Evolutionary conservation across 176 grass and related monocot genomes (phyloP), one percentile per base, ranked within the genome.

Genomic region (Melocanna baccifera): DNA sequence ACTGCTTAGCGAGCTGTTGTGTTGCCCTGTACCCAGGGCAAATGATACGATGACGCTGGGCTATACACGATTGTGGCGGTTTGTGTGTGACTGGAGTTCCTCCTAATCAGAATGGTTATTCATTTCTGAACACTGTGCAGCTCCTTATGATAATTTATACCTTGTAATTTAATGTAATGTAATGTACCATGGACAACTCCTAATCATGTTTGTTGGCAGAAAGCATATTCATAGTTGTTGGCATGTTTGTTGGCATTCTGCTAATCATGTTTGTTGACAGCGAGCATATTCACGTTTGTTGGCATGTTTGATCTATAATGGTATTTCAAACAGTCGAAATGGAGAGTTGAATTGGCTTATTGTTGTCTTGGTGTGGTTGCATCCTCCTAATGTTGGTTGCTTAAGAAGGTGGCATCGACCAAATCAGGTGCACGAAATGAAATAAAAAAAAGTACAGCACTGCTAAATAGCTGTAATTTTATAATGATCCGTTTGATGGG

Each of bases 311-410:
- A 30, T 28, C 32, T 22, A 65, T 58, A 29, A 2, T 69, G 43
- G 11, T 9, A 53, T 84, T 82, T 71, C 34, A 64, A 61, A 46
- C n/a, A n/a, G 69, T 2, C 43, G 72, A 45, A 55, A 84, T 68
- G 46, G 56, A 71, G 78, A 77, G 4, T 3, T 67, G 73, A 67
- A 41, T 78, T 87, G 65, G 40, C 74, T 34, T 41, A 73, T 83
- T 68, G 47, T 83, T 68, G 28, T 61, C 23, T 46, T 7, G 9
- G 30, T 83, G 66, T 79, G 67, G 88, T 83, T 86, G 84, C 68
- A 45, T 74, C 67, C 67, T 90, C 84, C 67, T 78, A 87, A 83
- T 68, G 67, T 50, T 78, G 59, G 88, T 83, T 90, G 84, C 88
- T 87, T 87, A 67, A 66, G 79, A 79, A 74, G 74, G 10, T 12